Evolutionary conservation across 495 filamentous ascomycete species (phyloP).

Genomic region (Aspergillus olivimuriae): DNA sequence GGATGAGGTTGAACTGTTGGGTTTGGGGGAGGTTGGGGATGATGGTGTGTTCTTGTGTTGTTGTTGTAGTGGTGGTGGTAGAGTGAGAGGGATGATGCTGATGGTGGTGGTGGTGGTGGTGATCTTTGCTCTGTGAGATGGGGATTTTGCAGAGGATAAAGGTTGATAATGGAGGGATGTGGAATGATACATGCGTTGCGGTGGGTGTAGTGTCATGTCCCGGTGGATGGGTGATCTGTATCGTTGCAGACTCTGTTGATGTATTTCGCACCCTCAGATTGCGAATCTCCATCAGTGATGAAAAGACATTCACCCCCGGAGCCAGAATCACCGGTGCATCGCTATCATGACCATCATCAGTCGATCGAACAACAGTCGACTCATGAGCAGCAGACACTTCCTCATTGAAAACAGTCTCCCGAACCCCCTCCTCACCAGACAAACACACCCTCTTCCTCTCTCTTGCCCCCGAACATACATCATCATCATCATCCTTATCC

Average conservation of each 20-base stretch:
- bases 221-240: not conserved
- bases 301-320: not conserved
- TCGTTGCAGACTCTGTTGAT: not conserved
- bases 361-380: not conserved
- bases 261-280: not conserved
- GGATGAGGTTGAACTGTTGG: slow-evolving; percentile 64
- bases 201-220: slow-evolving; percentile 7
- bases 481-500: too few relatives aligned
- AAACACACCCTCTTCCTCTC: slow-evolving; percentile 9
- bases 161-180: slow-evolving; percentile 45
- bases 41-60: too few relatives aligned
- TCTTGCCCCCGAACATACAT: slow-evolving; percentile 8
- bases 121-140: slow-evolving; percentile 9
- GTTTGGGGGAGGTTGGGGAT: slow-evolving; percentile 22
- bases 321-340: not conserved
- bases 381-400: too few relatives aligned
- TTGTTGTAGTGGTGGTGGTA: too few relatives aligned
- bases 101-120: not conserved
- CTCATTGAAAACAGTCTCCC: too few relatives aligned
- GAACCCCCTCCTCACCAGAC: not conserved
- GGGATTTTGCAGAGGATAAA: slow-evolving; percentile 42
- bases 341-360: not conserved
- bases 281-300: not conserved
- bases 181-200: slow-evolving; percentile 21
- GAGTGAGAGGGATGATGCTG: too few relatives aligned